Evolutionary conservation across 805 yeast species (phyloP), one percentile per base, ranked within the genome.

Genomic region (Wickerhamomyces strasburgensis): DNA sequence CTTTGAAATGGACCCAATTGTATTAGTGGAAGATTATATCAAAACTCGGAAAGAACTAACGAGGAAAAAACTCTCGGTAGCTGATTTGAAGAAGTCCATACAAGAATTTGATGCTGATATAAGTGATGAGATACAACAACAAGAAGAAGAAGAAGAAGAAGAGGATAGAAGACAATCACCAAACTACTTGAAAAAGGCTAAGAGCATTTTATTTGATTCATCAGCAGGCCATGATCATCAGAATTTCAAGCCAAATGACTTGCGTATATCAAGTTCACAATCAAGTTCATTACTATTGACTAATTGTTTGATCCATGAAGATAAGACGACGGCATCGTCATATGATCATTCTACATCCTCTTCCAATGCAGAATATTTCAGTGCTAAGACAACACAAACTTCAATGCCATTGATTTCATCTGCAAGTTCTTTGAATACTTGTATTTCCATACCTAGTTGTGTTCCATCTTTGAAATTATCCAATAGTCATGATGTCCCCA

Each of bases 11-110:
- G 59, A 57, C 28, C 60, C 63, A 1, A 56, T 58, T 5, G 75
- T 76, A 1, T 53, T 77, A 14, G 69, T 77, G 8, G 84, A 77
- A 47, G 84, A 77, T 47, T 77, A 77, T 50, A 63, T 77, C 44
- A 58, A 61, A 13, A 53, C 42, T 5, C 15, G 43, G n/a, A 44
- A 40, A 29, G 42, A 30, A 9, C 14, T 37, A 6, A 34, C 47
- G 8, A 48, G 54, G 37, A 52, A 54, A 34, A 54, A 55, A 31
- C 35, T 61, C 0, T 62, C 68, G 3, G 60, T 64, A 0, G 32
- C 49, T 11, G 67, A 64, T 34, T 40, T 67, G 21, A 63, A 60
- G 39, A 46, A 46, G 16, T 56, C 64, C 1, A 27, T 64, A 18
- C 39, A 37, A 14, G 25, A 19, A 0, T 41, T 42, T 14, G 43